phyloP scores from a whole-genome alignment of 2,329 filamentous ascomycete species.

The Fusarium chlamydosporum region DNA sequence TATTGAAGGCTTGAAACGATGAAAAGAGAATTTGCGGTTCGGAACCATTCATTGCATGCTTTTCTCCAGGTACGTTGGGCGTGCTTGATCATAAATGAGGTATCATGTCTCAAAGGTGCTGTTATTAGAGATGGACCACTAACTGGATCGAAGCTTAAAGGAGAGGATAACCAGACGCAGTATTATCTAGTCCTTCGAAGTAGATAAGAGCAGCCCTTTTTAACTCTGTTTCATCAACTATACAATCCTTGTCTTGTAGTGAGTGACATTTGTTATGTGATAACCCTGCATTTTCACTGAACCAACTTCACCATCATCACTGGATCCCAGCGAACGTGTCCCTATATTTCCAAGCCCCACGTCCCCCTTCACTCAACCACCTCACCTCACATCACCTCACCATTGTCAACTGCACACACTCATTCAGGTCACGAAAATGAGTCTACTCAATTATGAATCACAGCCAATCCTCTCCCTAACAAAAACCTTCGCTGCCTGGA shows the following conservation, averaged over 20 bases:
- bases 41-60: background rate
- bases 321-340: constrained; percentile 24
- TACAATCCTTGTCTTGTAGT: background rate
- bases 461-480: constrained; percentile 49
- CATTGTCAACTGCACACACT: constrained; percentile 5
- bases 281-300: background rate
- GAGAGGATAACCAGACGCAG: background rate
- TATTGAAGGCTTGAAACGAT: background rate
- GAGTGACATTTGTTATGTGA: background rate
- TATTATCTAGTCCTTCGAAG: background rate
- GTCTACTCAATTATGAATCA: constrained; percentile 29
- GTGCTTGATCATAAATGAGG: background rate
- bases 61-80: background rate
- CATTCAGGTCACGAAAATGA: constrained; percentile 31
- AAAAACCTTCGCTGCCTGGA: constrained; percentile 73
- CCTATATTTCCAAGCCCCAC: constrained; percentile 34
- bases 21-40: background rate
- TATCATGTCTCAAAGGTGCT: background rate
- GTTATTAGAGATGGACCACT: background rate
- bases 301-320: background rate
- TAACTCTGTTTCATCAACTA: background rate
- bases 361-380: constrained; percentile 19
- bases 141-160: background rate
- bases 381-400: constrained; percentile 6
- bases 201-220: no score